Percentiles rank a stretch among this genome's conserved stretches.
Evolutionary conservation across 768 basidiomycete species (phyloP).

Genomic region (Hydnomerulius pinastri): DNA sequence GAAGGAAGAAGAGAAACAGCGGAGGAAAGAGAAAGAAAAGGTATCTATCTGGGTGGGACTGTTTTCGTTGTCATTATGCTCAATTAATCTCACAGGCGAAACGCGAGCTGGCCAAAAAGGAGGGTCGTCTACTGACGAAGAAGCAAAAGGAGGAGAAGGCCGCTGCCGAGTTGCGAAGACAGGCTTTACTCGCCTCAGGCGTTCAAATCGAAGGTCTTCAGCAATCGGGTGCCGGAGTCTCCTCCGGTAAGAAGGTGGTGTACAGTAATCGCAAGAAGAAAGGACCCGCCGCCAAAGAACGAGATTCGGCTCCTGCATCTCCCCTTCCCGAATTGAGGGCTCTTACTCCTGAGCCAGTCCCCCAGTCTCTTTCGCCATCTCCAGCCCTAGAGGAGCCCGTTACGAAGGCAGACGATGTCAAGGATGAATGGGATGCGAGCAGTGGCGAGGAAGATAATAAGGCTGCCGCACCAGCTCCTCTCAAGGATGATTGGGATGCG

Average conservation of each 20-base stretch:
- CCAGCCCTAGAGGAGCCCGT: conserved; percentile 31
- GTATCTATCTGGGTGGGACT: conserved; percentile 35
- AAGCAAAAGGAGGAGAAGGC: conserved; percentile 95
- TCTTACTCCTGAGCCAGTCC: conserved; percentile 36
- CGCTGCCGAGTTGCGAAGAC: conserved; percentile 85
- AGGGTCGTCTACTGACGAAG: conserved; percentile 93
- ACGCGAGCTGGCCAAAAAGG: conserved; percentile 87
- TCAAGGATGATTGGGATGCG: conserved; percentile 71
- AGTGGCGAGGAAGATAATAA: conserved; percentile 41
- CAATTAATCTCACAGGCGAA: conserved; percentile 61
- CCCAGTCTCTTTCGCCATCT: conserved; percentile 25
- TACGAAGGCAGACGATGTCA: conserved; percentile 33
- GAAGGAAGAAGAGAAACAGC: conserved; percentile 82
- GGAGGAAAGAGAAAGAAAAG: conserved; percentile 88
- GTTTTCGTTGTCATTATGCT: neutral
- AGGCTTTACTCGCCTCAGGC: conserved; percentile 88
- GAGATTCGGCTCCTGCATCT: conserved; percentile 36
- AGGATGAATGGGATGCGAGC: conserved; percentile 57
- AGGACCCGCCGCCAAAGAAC: conserved; percentile 49
- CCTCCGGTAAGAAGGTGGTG: conserved; percentile 66
- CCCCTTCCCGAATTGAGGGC: conserved; percentile 58
- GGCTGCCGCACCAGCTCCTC: conserved; percentile 29
- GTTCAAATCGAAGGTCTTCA: conserved; percentile 90
- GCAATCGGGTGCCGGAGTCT: conserved; percentile 45
- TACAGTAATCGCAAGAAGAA: conserved; percentile 88